Conservation (phyloP, 176 grass and related monocot species). For the Bonia amplexicaulis region DNA sequence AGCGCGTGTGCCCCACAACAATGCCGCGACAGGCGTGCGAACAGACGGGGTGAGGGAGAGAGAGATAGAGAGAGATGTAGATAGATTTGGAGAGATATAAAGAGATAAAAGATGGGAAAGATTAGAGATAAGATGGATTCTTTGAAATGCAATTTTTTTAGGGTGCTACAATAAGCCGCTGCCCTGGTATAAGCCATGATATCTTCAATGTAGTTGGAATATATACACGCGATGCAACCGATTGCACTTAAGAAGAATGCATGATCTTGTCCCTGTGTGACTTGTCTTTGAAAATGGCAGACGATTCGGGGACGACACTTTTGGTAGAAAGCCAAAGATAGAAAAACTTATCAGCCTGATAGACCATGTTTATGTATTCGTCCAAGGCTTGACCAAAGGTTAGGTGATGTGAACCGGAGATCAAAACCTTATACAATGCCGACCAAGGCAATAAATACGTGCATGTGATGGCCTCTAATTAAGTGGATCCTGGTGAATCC, state of each 20-base stretch:
- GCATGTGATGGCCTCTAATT: conserved; percentile 24
- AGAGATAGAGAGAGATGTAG: no score
- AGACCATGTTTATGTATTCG: conserved; percentile 33
- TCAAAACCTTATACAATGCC: conserved; percentile 29
- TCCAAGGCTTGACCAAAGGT: conserved; percentile 41
- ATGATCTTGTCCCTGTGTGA: conserved; percentile 16
- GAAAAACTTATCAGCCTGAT: conserved; percentile 25
- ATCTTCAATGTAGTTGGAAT: not conserved
- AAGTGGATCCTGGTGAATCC: not conserved
- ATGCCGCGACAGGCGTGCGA: no score
- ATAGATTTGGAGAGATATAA: no score
- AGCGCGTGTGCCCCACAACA: no score
- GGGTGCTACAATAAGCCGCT: no score
- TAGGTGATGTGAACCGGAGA: conserved; percentile 12
- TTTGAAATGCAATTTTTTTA: no score
- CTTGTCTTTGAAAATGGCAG: conserved; percentile 2
- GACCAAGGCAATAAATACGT: conserved; percentile 29
- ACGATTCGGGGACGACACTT: not conserved
- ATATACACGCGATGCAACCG: not conserved
- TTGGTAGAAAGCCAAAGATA: conserved; percentile 18
- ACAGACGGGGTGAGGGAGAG: no score
- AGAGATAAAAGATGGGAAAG: no score
- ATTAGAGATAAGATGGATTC: no score
- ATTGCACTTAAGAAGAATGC: not conserved
- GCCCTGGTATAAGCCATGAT: not conserved